Percentiles rank a stretch among this genome's conserved stretches.
These are phyloP conservation scores for Zygosaccharomyces lentus DNA, from an alignment of 805 yeast species.

Conservation along the genomic window DNA sequence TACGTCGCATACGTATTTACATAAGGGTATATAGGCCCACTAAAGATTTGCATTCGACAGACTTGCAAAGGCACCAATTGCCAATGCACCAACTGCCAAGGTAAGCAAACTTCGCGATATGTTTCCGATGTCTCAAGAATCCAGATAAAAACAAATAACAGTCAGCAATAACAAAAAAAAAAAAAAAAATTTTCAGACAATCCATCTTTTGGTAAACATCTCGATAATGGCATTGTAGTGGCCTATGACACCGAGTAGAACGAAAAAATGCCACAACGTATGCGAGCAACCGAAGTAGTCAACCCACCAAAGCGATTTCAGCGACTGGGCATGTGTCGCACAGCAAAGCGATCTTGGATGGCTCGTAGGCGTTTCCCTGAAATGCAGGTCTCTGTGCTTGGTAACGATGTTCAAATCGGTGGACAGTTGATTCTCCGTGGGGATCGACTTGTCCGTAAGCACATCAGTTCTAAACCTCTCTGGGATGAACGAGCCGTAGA, in stretches of 20 bases:
- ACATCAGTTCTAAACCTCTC: slow-evolving; percentile 82
- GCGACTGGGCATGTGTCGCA: slow-evolving; percentile 30
- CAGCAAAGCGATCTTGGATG: slow-evolving; percentile 21
- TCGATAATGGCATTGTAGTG: slow-evolving; percentile 77
- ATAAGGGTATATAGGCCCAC: neutral
- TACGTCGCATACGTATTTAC: neutral
- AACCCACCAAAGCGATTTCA: slow-evolving; percentile 75
- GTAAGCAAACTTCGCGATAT: neutral
- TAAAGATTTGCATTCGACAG: neutral
- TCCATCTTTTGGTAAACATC: slow-evolving; percentile 51
- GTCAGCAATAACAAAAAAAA: neutral
- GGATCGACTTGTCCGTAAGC: slow-evolving; percentile 43
- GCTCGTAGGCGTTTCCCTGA: slow-evolving; percentile 39
- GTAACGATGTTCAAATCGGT: slow-evolving; percentile 31
- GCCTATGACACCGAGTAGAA: slow-evolving; percentile 81
- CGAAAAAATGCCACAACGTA: slow-evolving; percentile 91
- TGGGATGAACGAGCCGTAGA: slow-evolving; percentile 84
- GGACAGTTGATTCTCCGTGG: slow-evolving; percentile 35
- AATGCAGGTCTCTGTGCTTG: slow-evolving; percentile 36
- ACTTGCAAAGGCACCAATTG: neutral
- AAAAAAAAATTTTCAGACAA: slow-evolving; percentile 1
- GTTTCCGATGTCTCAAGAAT: neutral
- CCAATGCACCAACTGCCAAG: neutral
- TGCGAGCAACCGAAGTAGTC: slow-evolving; percentile 75
- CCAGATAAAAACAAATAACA: neutral